A percentile compares a stretch with the other conserved stretches of the same genome.
Conservation (phyloP, 331 rosid genomes). For the Malus hybrid region DNA sequence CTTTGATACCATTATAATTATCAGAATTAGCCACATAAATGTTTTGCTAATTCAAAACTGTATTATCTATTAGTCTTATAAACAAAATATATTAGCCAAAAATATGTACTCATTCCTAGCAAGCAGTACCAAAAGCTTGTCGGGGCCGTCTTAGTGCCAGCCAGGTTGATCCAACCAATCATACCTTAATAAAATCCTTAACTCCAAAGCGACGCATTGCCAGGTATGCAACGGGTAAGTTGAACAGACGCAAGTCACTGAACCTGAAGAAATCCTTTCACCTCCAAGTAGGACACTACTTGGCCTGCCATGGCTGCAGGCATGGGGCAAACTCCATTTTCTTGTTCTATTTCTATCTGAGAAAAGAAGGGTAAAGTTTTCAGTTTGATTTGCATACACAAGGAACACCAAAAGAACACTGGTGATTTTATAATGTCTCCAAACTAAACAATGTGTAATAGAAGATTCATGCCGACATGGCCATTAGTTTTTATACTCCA, state of each 20-base stretch:
- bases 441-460: not conserved
- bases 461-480: not conserved
- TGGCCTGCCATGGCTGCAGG: slow-evolving; percentile 56
- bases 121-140: not conserved
- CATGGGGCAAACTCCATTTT: slow-evolving; percentile 46
- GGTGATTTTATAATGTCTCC: not conserved
- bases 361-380: slow-evolving; percentile 4
- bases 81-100: not conserved
- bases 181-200: not conserved
- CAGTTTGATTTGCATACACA: not conserved
- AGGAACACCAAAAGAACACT: not conserved
- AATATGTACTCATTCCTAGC: not conserved
- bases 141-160: not conserved
- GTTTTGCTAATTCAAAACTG: not conserved
- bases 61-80: not conserved
- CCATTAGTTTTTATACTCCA: not conserved
- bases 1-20: not conserved
- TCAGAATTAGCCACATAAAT: not conserved
- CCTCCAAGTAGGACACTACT: slow-evolving; percentile 60
- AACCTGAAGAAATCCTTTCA: slow-evolving; percentile 53
- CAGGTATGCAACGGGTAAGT: not conserved
- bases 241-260: slow-evolving; percentile 5
- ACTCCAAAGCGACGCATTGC: not conserved
- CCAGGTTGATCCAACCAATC: not conserved
- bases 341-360: slow-evolving; percentile 57